These are phyloP conservation scores for Choanephora cucurbitarum DNA, from an alignment of 371 early-diverging fungal species.

Conservation along the genomic window DNA sequence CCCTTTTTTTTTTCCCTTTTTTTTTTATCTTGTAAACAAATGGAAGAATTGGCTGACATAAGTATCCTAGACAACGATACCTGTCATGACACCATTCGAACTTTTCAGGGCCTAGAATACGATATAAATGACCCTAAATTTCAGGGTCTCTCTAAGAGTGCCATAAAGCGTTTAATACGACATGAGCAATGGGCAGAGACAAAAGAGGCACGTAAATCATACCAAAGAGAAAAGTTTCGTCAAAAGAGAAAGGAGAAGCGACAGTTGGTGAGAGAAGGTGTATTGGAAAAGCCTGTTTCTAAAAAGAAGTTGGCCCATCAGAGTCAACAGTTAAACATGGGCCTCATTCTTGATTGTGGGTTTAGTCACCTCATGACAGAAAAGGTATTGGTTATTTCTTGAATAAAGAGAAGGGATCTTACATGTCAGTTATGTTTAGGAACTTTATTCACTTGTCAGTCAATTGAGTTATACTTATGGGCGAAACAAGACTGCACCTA, in stretches of 20 bases:
- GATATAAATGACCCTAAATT: slow-evolving; percentile 43
- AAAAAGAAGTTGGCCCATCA: slow-evolving; percentile 26
- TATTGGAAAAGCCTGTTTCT: slow-evolving; percentile 31
- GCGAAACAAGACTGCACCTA: slow-evolving; percentile 51
- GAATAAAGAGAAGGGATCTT: slow-evolving; percentile 23
- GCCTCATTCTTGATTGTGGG: slow-evolving; percentile 73
- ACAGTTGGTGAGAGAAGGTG: slow-evolving; percentile 31
- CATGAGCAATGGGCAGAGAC: slow-evolving; percentile 39
- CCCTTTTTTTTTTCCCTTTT: too few species aligned
- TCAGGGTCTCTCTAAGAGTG: slow-evolving; percentile 38
- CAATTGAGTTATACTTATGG: slow-evolving; percentile 44
- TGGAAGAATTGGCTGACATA: too few species aligned
- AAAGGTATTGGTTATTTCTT: too few species aligned
- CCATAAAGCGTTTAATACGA: slow-evolving; percentile 38
- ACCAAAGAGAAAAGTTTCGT: slow-evolving; percentile 33
- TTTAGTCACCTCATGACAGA: slow-evolving; percentile 80
- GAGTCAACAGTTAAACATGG: slow-evolving; percentile 27
- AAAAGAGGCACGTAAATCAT: slow-evolving; percentile 28
- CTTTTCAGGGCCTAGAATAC: slow-evolving; percentile 33
- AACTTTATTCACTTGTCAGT: slow-evolving; percentile 43
- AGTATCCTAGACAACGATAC: too few species aligned
- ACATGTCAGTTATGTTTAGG: slow-evolving; percentile 1
- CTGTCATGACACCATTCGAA: slow-evolving; percentile 9
- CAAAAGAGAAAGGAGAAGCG: slow-evolving; percentile 28
- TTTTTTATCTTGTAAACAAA: too few species aligned